Evolutionary conservation across 768 basidiomycete genomes (phyloP).

Genomic region (Mycena capillaripes): DNA sequence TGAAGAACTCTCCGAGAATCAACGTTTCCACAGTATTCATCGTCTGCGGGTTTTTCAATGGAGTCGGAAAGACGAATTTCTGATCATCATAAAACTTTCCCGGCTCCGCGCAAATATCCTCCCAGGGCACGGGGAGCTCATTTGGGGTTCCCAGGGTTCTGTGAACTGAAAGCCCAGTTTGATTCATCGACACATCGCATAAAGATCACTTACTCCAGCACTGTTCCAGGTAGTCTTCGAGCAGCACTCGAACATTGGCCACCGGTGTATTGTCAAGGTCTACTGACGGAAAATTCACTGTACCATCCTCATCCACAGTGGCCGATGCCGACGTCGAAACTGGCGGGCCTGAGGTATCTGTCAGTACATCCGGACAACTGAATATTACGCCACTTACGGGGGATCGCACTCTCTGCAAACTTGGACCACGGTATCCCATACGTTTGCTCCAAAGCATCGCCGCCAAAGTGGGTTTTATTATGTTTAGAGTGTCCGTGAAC

Average conservation of each 20-base stretch:
- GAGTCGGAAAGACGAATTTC: background rate
- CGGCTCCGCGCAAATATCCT: background rate
- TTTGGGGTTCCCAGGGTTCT: background rate
- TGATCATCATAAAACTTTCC: background rate
- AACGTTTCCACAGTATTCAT: background rate
- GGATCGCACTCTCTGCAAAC: background rate
- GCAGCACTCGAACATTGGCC: background rate
- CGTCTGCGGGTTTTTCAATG: background rate
- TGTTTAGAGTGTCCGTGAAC: slow-evolving; percentile 5
- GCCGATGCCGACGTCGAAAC: background rate
- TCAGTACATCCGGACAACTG: background rate
- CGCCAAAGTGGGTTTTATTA: background rate
- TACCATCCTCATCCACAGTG: background rate
- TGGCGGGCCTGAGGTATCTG: background rate
- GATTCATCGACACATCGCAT: background rate
- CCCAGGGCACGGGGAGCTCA: background rate
- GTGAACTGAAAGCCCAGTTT: background rate
- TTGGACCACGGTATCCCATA: background rate
- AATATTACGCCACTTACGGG: background rate
- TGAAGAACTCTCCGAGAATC: background rate
- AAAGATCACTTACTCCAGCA: background rate
- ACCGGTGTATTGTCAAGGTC: background rate
- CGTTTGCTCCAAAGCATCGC: background rate
- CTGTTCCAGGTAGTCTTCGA: background rate
- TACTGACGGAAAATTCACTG: background rate